These are phyloP conservation scores for Pyrenophora tritici-repentis DNA, from an alignment of 2,329 filamentous ascomycete species.

Conservation along the genomic window DNA sequence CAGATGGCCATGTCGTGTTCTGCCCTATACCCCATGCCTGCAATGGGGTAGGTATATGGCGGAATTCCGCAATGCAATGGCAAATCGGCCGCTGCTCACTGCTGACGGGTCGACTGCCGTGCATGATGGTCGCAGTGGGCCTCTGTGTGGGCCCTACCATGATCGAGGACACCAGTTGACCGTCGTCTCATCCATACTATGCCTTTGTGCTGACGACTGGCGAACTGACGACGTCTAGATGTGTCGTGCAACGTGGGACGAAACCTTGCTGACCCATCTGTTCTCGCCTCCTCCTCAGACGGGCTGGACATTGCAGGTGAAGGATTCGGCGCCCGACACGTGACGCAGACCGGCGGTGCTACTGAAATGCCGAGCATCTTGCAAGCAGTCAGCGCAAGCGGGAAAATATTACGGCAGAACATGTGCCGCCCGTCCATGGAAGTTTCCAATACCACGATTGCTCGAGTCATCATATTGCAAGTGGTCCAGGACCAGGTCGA, in stretches of 20 bases:
- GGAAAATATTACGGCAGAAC: no score
- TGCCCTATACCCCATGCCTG: constrained; percentile 19
- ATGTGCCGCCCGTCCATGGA: no score
- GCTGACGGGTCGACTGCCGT: constrained; percentile 27
- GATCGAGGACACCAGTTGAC: constrained; percentile 4
- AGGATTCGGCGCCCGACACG: no score
- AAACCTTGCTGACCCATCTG: constrained; percentile 13
- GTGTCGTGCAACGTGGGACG: constrained; percentile 27
- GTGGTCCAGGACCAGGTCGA: constrained; percentile 4
- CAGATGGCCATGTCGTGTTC: constrained; percentile 24
- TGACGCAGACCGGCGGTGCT: no score
- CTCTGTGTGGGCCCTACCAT: constrained; percentile 4
- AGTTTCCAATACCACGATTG: constrained; percentile 7
- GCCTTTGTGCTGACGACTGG: constrained; percentile 7
- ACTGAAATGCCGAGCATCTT: no score
- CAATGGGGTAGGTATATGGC: constrained; percentile 21
- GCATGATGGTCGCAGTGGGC: constrained; percentile 24
- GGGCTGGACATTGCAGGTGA: constrained; percentile 7
- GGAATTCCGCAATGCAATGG: constrained; percentile 6
- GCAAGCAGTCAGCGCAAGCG: no score
- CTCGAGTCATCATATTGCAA: neutral
- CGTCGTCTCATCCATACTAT: constrained; percentile 10
- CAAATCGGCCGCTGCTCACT: constrained; percentile 10
- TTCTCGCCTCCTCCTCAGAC: constrained; percentile 17
- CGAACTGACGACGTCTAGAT: neutral